These are phyloP conservation scores for Rehmannia glutinosa DNA, from an alignment of 257 asterid genomes.

Conservation along the genomic window DNA sequence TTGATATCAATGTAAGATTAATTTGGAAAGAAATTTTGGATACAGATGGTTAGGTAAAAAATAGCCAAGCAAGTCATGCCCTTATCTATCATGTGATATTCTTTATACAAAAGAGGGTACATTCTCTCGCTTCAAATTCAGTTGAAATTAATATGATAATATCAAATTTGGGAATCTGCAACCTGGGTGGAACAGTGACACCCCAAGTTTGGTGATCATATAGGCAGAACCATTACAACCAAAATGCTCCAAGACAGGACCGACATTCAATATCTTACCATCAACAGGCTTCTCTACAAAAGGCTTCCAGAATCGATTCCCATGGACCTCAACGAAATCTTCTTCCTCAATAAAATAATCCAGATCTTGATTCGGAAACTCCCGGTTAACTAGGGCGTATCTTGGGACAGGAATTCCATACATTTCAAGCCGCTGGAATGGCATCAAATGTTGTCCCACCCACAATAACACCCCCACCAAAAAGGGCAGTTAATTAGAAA, in stretches of 20 bases:
- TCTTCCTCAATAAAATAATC: conserved; percentile 93
- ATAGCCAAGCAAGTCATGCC: background rate
- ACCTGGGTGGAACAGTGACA: conserved; percentile 8
- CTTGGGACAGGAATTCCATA: conserved; percentile 94
- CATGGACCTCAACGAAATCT: conserved; percentile 96
- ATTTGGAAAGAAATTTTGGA: background rate
- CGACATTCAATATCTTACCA: conserved; percentile 43
- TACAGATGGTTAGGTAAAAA: too few species aligned
- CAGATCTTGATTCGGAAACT: conserved; percentile 77
- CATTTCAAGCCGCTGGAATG: conserved; percentile 79
- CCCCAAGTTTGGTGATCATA: background rate
- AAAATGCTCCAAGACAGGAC: conserved; percentile 2
- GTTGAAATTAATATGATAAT: background rate
- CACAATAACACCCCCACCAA: background rate
- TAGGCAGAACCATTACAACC: background rate
- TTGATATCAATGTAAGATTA: background rate
- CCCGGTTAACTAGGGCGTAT: conserved; percentile 89
- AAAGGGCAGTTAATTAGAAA: conserved; percentile 3
- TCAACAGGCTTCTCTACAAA: conserved; percentile 96
- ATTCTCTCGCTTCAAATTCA: too few species aligned
- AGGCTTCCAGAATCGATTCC: conserved; percentile 95
- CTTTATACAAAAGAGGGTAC: background rate
- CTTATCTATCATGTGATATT: background rate
- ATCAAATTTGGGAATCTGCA: background rate
- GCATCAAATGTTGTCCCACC: conserved; percentile 1